Conservation (phyloP, 768 basidiomycete species). For the Gyrodon lividus region DNA sequence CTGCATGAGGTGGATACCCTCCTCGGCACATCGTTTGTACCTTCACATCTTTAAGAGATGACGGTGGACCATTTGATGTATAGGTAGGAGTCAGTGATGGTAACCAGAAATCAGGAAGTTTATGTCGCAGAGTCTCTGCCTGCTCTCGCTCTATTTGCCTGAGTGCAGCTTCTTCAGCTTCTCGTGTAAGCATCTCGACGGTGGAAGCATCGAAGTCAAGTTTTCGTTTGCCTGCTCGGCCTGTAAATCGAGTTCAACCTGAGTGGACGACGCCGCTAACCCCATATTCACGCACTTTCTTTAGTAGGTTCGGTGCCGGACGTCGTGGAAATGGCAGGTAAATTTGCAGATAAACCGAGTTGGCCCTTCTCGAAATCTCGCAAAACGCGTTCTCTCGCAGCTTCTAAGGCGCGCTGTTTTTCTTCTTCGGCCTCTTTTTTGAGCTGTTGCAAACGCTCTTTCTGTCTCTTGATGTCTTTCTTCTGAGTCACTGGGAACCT, state of each 20-base stretch:
- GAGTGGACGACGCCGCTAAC: background rate
- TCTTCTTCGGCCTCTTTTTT: constrained; percentile 82
- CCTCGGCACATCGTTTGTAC: constrained; percentile 88
- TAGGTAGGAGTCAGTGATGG: constrained; percentile 89
- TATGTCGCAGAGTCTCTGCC: constrained; percentile 78
- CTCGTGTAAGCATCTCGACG: constrained; percentile 67
- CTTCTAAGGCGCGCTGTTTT: constrained; percentile 59
- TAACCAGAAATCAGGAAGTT: constrained; percentile 97
- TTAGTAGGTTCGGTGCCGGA: constrained; percentile 35
- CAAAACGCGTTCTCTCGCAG: constrained; percentile 86
- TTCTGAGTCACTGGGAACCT: constrained; percentile 74
- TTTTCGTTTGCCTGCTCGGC: constrained; percentile 74
- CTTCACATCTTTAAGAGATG: constrained; percentile 76
- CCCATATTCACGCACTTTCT: constrained; percentile 33
- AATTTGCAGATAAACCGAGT: constrained; percentile 57
- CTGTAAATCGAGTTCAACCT: constrained; percentile 30
- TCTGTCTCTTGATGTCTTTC: constrained; percentile 90
- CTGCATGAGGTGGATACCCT: constrained; percentile 70
- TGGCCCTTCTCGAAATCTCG: constrained; percentile 89
- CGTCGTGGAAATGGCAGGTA: constrained; percentile 35
- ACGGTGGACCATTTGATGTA: constrained; percentile 57
- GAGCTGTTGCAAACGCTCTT: constrained; percentile 69
- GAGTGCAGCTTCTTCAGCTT: constrained; percentile 88
- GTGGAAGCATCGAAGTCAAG: constrained; percentile 76
- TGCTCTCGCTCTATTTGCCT: constrained; percentile 82